Conservation (phyloP, 805 yeast species). For the Wickerhamomyces strasburgensis region DNA sequence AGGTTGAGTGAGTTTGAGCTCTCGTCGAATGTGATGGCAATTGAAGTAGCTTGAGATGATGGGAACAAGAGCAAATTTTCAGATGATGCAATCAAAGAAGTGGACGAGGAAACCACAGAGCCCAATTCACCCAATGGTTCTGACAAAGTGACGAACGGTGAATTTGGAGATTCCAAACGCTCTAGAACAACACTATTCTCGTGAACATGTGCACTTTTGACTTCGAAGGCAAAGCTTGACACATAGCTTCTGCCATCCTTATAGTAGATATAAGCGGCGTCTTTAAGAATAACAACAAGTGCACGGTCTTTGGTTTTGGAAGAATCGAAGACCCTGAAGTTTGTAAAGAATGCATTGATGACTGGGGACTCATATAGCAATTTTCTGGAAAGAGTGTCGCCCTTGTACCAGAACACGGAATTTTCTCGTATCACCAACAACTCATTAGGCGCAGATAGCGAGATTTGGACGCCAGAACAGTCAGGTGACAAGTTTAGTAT, state of each 20-base stretch:
- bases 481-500: conserved; percentile 3
- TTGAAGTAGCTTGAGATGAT: conserved; percentile 29
- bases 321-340: conserved; percentile 32
- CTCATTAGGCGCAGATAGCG: conserved; percentile 11
- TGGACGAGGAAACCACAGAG: conserved; percentile 62
- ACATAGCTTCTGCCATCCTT: conserved; percentile 53
- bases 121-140: conserved; percentile 78
- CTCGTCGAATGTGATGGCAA: conserved; percentile 54
- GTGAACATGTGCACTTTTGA: conserved; percentile 57
- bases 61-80: conserved; percentile 61
- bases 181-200: conserved; percentile 66
- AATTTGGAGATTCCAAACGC: conserved; percentile 28
- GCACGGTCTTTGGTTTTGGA: conserved; percentile 8
- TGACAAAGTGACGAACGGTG: conserved; percentile 53
- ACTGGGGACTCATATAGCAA: conserved; percentile 47
- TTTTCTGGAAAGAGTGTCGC: conserved; percentile 44
- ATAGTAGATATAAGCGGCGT: conserved; percentile 59
- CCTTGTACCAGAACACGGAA: conserved; percentile 38
- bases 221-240: conserved; percentile 64
- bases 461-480: conserved; percentile 3
- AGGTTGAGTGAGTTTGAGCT: conserved; percentile 41
- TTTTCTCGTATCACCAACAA: conserved; percentile 12
- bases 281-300: conserved; percentile 56
- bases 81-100: conserved; percentile 52
- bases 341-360: conserved; percentile 56